These are phyloP conservation scores for Aspergillus heteromorphus DNA, from an alignment of 495 filamentous ascomycete genomes.

Conservation along the genomic window DNA sequence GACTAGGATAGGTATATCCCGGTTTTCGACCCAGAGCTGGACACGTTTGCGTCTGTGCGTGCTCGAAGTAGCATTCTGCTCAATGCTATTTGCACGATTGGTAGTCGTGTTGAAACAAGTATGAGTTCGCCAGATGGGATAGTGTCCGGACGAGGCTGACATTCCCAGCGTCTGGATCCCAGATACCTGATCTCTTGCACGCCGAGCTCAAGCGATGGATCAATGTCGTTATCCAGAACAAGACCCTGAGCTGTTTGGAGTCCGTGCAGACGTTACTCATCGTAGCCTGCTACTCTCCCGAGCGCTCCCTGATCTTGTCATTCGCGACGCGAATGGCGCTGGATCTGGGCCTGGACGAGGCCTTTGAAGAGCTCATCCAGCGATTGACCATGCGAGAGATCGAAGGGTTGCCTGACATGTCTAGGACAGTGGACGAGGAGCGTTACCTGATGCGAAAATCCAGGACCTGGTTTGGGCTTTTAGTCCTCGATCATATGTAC, in stretches of 20 bases:
- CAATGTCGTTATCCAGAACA: conserved; percentile 40
- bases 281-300: conserved; percentile 44
- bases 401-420: conserved; percentile 12
- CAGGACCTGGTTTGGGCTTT: conserved; percentile 42
- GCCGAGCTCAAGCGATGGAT: conserved; percentile 41
- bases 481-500: conserved; percentile 46
- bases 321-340: conserved; percentile 46
- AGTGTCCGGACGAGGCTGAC: not conserved
- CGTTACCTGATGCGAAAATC: conserved; percentile 33
- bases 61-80: conserved; percentile 38
- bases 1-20: conserved; percentile 41
- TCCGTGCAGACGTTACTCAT: conserved; percentile 46
- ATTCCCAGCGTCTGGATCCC: conserved; percentile 24
- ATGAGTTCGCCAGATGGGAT: not conserved
- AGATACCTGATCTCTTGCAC: conserved; percentile 34
- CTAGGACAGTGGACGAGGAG: conserved; percentile 16
- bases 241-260: conserved; percentile 33
- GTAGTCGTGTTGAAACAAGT: conserved; percentile 39
- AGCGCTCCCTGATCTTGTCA: conserved; percentile 40
- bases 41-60: conserved; percentile 39
- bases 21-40: conserved; percentile 37
- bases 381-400: conserved; percentile 23
- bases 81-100: conserved; percentile 46
- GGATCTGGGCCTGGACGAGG: conserved; percentile 37
- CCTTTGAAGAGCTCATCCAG: conserved; percentile 36